phyloP scores from a whole-genome alignment of 2,329 filamentous ascomycete species.

The Penicillium polonicum region DNA sequence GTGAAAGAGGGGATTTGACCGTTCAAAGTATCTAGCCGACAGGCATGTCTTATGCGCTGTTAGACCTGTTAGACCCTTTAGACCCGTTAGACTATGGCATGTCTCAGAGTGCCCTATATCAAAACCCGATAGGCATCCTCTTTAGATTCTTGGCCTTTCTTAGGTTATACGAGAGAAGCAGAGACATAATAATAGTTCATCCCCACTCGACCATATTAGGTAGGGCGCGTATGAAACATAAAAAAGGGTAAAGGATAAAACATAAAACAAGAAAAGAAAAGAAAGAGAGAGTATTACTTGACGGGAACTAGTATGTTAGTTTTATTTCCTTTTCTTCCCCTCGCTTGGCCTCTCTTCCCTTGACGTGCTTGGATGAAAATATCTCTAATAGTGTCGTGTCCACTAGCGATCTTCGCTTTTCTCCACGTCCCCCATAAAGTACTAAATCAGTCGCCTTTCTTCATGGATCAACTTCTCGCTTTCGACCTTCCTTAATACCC shows the following conservation, averaged over 20 bases:
- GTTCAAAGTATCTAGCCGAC: neutral
- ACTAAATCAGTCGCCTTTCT: neutral
- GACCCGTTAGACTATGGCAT: neutral
- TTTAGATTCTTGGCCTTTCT: neutral
- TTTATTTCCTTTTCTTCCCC: neutral
- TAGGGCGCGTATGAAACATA: neutral
- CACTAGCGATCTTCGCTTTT: constrained; percentile 1
- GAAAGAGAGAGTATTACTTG: neutral
- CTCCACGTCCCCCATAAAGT: constrained; percentile 1
- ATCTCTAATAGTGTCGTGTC: neutral
- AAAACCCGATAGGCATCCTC: neutral
- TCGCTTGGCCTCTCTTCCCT: neutral
- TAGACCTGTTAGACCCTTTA: neutral
- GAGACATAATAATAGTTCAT: constrained; percentile 1
- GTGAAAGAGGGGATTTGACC: neutral
- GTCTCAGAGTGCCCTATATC: constrained; percentile 1
- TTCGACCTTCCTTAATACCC: neutral
- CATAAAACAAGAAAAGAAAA: neutral
- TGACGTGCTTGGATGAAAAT: neutral
- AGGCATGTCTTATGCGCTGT: constrained; percentile 3
- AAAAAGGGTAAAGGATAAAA: neutral
- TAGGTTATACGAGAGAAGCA: constrained; percentile 1
- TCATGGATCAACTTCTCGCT: neutral
- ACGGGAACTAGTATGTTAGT: neutral
- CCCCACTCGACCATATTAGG: neutral